Evolutionary conservation across 2,329 filamentous ascomycete genomes (phyloP).

Genomic region (Sclerotinia subarctica): DNA sequence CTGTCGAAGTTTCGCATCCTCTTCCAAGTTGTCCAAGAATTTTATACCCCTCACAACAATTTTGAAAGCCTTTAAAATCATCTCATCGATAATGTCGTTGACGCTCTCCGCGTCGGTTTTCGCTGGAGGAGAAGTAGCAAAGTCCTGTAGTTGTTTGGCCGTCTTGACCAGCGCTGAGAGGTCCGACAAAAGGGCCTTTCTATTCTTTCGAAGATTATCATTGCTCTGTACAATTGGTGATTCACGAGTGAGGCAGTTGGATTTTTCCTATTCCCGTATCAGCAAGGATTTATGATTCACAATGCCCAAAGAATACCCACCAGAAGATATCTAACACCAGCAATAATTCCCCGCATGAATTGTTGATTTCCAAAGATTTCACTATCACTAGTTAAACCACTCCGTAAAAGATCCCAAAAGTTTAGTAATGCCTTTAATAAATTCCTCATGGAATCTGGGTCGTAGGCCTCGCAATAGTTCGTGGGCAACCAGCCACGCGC

Average conservation of each 20-base stretch:
- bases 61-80: slow-evolving; percentile 90
- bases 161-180: slow-evolving; percentile 86
- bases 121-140: slow-evolving; percentile 47
- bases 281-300: slow-evolving; percentile 14
- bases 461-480: slow-evolving; percentile 96
- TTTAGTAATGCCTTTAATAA: slow-evolving; percentile 83
- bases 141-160: slow-evolving; percentile 78
- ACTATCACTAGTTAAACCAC: slow-evolving; percentile 70
- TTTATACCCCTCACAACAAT: slow-evolving; percentile 88
- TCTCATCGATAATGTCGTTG: slow-evolving; percentile 81
- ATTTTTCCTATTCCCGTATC: slow-evolving; percentile 65
- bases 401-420: slow-evolving; percentile 87
- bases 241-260: slow-evolving; percentile 82
- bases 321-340: slow-evolving; percentile 84
- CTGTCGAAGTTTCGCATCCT: slow-evolving; percentile 51
- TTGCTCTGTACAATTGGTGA: slow-evolving; percentile 70
- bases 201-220: slow-evolving; percentile 71
- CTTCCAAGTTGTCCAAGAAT: slow-evolving; percentile 83
- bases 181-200: slow-evolving; percentile 86
- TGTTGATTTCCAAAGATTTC: slow-evolving; percentile 86
- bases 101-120: slow-evolving; percentile 53
- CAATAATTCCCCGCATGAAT: slow-evolving; percentile 90
- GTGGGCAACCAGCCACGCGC: slow-evolving; percentile 93
- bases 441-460: slow-evolving; percentile 80
- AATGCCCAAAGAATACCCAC: slow-evolving; percentile 50